These are phyloP conservation scores for Lachnum nothofagi DNA, from an alignment of 2,329 filamentous ascomycete species.

Conservation along the genomic window DNA sequence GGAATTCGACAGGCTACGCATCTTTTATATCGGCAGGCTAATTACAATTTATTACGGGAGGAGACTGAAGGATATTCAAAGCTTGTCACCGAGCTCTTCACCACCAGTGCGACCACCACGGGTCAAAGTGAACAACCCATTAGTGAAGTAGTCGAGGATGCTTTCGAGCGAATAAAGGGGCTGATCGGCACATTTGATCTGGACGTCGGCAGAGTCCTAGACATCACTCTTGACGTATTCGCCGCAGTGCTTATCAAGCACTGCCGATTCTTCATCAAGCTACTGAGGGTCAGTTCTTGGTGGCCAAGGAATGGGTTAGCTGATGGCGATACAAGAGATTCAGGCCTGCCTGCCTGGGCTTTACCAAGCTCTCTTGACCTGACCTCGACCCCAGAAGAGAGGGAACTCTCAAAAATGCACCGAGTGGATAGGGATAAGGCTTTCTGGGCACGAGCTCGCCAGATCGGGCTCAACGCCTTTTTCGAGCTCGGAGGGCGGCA, in stretches of 20 bases:
- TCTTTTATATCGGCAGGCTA: slow-evolving; percentile 87
- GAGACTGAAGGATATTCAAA: slow-evolving; percentile 97
- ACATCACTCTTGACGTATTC: slow-evolving; percentile 92
- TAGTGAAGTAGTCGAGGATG: slow-evolving; percentile 67
- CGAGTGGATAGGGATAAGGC: slow-evolving; percentile 62
- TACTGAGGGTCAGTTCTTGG: slow-evolving; percentile 89
- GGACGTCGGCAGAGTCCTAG: slow-evolving; percentile 88
- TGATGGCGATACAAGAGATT: slow-evolving; percentile 41
- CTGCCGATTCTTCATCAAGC: slow-evolving; percentile 88
- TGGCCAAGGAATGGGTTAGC: slow-evolving; percentile 69
- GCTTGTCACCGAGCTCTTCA: slow-evolving; percentile 90
- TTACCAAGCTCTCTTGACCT: slow-evolving; percentile 63
- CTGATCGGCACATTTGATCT: slow-evolving; percentile 96
- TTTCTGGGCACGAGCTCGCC: slow-evolving; percentile 78
- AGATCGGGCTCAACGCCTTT: slow-evolving; percentile 74
- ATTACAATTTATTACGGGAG: slow-evolving; percentile 91
- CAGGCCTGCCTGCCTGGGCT: slow-evolving; percentile 80
- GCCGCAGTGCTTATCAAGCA: slow-evolving; percentile 90
- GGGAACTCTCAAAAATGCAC: slow-evolving; percentile 48
- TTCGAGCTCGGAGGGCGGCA: slow-evolving; percentile 79
- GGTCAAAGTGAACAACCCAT: slow-evolving; percentile 57
- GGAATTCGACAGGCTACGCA: slow-evolving; percentile 89
- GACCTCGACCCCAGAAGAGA: slow-evolving; percentile 64
- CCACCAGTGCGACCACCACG: slow-evolving; percentile 70
- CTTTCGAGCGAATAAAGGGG: slow-evolving; percentile 87